Evolutionary conservation across 2,329 filamentous ascomycete genomes (phyloP).

Genomic region (Trichoderma cornu-damae): DNA sequence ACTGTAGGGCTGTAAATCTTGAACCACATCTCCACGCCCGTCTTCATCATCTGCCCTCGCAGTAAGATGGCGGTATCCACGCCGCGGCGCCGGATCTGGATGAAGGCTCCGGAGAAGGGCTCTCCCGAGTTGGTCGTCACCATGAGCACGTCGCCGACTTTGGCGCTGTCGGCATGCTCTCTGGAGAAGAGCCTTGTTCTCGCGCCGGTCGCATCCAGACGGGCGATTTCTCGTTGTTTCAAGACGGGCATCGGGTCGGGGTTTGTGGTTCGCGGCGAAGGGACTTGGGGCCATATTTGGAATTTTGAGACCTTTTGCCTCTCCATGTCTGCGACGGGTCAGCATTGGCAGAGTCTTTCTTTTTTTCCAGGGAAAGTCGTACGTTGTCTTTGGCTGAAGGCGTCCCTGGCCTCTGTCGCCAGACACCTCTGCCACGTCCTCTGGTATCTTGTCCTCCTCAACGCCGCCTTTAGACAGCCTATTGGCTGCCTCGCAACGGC

Average conservation of each 20-base stretch:
- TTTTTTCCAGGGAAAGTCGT: slow-evolving; percentile 20
- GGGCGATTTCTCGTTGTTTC: slow-evolving; percentile 61
- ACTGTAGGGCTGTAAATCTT: slow-evolving; percentile 92
- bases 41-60: slow-evolving; percentile 76
- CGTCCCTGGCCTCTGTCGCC: slow-evolving; percentile 36
- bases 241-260: slow-evolving; percentile 65
- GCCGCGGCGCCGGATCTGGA: slow-evolving; percentile 82
- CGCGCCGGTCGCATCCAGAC: slow-evolving; percentile 79
- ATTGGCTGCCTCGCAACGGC: slow-evolving; percentile 60
- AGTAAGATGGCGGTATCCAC: slow-evolving; percentile 85
- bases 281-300: slow-evolving; percentile 51
- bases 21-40: slow-evolving; percentile 95
- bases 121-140: slow-evolving; percentile 76
- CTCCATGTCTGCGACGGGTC: slow-evolving; percentile 29
- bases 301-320: slow-evolving; percentile 38
- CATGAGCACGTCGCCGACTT: slow-evolving; percentile 84
- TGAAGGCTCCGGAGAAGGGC: slow-evolving; percentile 81
- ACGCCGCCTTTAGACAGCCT: slow-evolving; percentile 61
- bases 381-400: slow-evolving; percentile 35
- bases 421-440: slow-evolving; percentile 43
- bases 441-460: slow-evolving; percentile 55
- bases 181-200: slow-evolving; percentile 76
- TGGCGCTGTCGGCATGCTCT: slow-evolving; percentile 70
- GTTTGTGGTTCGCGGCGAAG: slow-evolving; percentile 50
- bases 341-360: slow-evolving; percentile 19